These are phyloP conservation scores for Platismatia glauca DNA, from an alignment of 495 filamentous ascomycete species.

Conservation along the genomic window DNA sequence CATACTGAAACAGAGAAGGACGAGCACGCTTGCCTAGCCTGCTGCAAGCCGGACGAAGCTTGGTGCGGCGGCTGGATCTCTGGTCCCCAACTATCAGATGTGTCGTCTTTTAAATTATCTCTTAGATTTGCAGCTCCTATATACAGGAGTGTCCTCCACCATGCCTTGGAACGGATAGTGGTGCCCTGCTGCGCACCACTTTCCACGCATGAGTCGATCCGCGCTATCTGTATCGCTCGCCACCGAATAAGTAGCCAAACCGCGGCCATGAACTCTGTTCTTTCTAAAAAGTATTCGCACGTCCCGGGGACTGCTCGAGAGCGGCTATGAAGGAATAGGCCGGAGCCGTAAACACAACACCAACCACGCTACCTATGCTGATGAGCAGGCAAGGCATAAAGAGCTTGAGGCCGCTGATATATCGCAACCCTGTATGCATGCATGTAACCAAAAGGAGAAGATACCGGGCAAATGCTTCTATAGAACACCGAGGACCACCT, in stretches of 20 bases:
- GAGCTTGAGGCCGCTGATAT: neutral
- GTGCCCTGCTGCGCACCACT: neutral
- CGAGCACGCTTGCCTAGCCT: too few relatives aligned
- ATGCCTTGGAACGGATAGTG: neutral
- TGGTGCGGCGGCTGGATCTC: too few relatives aligned
- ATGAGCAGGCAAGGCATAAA: neutral
- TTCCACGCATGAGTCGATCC: neutral
- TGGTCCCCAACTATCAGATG: too few relatives aligned
- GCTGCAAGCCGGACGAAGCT: too few relatives aligned
- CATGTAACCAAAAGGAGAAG: neutral
- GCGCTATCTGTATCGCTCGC: neutral
- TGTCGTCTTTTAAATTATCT: too few relatives aligned
- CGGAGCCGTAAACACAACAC: neutral
- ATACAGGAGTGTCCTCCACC: too few relatives aligned
- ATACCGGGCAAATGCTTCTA: neutral
- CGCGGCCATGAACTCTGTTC: neutral
- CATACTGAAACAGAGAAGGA: too few relatives aligned
- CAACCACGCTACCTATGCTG: neutral
- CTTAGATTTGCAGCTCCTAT: too few relatives aligned
- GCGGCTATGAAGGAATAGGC: neutral
- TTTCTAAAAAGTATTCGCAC: neutral
- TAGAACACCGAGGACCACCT: neutral
- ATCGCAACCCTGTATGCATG: neutral
- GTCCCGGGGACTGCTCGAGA: neutral
- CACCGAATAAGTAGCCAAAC: neutral